Evolutionary conservation across 257 asterid genomes (phyloP).

Genomic region (Solanum arcanum): DNA sequence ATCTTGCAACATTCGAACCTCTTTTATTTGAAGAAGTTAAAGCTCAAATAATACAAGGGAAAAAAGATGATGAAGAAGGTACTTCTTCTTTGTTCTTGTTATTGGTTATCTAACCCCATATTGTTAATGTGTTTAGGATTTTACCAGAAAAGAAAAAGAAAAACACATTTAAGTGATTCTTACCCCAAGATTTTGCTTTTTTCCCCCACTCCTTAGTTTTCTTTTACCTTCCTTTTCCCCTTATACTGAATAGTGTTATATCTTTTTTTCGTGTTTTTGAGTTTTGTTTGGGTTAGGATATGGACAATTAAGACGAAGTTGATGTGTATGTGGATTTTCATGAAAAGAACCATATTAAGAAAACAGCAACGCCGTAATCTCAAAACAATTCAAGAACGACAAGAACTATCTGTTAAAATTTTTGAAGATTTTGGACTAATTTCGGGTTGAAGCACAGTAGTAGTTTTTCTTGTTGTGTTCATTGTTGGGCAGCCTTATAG

Average conservation of each 20-base stretch:
- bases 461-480: background rate
- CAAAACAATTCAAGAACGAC: background rate
- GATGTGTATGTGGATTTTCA: background rate
- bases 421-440: background rate
- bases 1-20: conserved; percentile 72
- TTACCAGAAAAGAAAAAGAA: background rate
- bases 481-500: background rate
- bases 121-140: background rate
- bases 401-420: background rate
- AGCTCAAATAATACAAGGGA: conserved; percentile 60
- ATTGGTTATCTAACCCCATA: background rate
- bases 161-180: background rate
- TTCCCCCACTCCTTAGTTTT: background rate
- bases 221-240: background rate
- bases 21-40: conserved; percentile 91
- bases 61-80: conserved; percentile 66
- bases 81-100: background rate
- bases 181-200: background rate
- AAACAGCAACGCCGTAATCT: background rate
- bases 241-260: background rate
- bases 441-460: background rate
- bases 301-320: background rate
- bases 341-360: background rate
- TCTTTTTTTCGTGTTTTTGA: background rate
- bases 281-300: background rate